phyloP scores from a whole-genome alignment of 106 monocot species.

The Gastrodia elata region DNA sequence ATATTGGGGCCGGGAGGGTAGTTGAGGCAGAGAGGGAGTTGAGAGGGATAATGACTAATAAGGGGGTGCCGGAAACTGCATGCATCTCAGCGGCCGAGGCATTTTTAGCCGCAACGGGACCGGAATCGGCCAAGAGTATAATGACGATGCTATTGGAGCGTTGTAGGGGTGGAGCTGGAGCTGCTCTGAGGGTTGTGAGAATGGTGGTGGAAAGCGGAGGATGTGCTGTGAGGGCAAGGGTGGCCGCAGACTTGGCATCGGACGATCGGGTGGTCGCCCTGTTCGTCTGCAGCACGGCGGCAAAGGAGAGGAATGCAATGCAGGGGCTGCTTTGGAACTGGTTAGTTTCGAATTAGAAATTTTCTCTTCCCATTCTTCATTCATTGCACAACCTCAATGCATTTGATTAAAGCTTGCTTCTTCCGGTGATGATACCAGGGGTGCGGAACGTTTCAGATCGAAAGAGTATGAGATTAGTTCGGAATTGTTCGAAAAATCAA shows the following conservation, averaged over 20 bases:
- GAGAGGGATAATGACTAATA: conserved; percentile 39
- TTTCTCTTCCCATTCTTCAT: neutral
- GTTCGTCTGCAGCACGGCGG: conserved; percentile 28
- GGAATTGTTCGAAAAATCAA: conserved; percentile 88
- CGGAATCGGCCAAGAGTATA: conserved; percentile 46
- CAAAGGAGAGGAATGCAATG: conserved; percentile 59
- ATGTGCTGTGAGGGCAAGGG: conserved; percentile 31
- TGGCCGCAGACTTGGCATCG: conserved; percentile 58
- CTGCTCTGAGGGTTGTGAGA: conserved; percentile 60
- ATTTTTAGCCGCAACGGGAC: conserved; percentile 41
- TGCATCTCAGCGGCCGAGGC: conserved; percentile 60
- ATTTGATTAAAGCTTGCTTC: conserved; percentile 3
- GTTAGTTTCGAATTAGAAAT: conserved; percentile 30
- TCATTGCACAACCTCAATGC: neutral
- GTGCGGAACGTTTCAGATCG: conserved; percentile 66
- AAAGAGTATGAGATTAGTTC: conserved; percentile 59
- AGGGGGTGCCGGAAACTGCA: conserved; percentile 44
- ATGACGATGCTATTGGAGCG: conserved; percentile 43
- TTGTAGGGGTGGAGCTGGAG: conserved; percentile 40
- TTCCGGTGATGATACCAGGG: conserved; percentile 31
- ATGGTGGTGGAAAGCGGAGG: conserved; percentile 44
- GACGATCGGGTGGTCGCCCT: conserved; percentile 64
- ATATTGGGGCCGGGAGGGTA: conserved; percentile 51
- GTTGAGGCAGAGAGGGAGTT: conserved; percentile 76
- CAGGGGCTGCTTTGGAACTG: conserved; percentile 90